Evolutionary conservation across 2,329 filamentous ascomycete genomes (phyloP).

Genomic region (Aureobasidium melanogenum): DNA sequence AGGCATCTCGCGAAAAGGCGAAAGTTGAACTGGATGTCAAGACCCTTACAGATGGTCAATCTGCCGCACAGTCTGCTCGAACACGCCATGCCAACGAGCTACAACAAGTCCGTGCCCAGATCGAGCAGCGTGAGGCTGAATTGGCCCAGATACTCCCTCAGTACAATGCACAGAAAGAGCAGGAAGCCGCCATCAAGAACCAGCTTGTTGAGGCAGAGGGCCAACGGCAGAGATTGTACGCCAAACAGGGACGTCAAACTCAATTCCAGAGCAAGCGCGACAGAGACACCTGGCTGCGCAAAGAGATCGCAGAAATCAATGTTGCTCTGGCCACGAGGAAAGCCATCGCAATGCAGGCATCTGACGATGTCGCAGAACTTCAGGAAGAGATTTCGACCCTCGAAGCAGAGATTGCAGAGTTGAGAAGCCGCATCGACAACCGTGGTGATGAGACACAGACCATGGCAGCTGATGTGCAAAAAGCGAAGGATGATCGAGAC

Average conservation of each 20-base stretch:
- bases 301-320: conserved; percentile 73
- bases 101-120: conserved; percentile 61
- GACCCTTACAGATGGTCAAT: conserved; percentile 72
- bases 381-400: conserved; percentile 62
- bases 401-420: conserved; percentile 60
- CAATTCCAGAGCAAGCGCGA: conserved; percentile 84
- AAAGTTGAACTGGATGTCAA: conserved; percentile 82
- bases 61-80: conserved; percentile 64
- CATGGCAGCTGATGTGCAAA: conserved; percentile 64
- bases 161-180: conserved; percentile 62
- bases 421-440: conserved; percentile 67
- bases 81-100: conserved; percentile 64
- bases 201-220: conserved; percentile 70
- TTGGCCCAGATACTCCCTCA: conserved; percentile 66
- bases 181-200: conserved; percentile 62
- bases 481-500: conserved; percentile 70
- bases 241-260: conserved; percentile 82
- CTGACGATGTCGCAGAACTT: conserved; percentile 69
- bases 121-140: conserved; percentile 66
- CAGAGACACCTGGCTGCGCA: conserved; percentile 71
- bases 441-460: conserved; percentile 66
- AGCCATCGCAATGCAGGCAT: conserved; percentile 72
- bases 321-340: conserved; percentile 69
- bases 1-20: conserved; percentile 68
- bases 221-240: conserved; percentile 68